Evolutionary conservation across 768 basidiomycete species (phyloP).

Genomic region (Pleurotus tuber-regium): DNA sequence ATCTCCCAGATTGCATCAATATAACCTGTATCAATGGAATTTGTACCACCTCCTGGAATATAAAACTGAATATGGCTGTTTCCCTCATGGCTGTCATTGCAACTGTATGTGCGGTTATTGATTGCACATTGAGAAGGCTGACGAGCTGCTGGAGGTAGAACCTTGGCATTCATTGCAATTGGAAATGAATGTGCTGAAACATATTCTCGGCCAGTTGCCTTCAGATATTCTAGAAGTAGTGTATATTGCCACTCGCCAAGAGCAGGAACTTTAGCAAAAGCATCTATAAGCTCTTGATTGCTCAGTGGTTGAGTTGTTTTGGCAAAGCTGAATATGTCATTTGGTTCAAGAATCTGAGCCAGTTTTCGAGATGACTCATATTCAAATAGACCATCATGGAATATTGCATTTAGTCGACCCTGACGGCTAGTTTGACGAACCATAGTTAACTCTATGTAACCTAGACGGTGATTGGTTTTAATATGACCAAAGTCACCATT

Average conservation of each 20-base stretch:
- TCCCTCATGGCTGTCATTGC: constrained; percentile 16
- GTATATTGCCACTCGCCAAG: constrained; percentile 13
- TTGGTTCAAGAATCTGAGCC: not conserved
- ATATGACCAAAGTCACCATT: constrained; percentile 25
- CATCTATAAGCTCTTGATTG: not conserved
- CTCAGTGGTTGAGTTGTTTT: not conserved
- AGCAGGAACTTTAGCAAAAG: constrained; percentile 11
- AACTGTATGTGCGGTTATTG: constrained; percentile 18
- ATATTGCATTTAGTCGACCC: constrained; percentile 6
- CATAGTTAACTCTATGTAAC: constrained; percentile 13
- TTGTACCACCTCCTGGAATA: constrained; percentile 9
- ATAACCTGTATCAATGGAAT: constrained; percentile 13
- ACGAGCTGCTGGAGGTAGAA: constrained; percentile 17
- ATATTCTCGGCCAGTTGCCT: constrained; percentile 14
- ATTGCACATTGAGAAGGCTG: constrained; percentile 12
- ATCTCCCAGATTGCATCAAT: constrained; percentile 18
- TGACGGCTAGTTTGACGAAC: constrained; percentile 9
- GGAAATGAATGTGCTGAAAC: constrained; percentile 12
- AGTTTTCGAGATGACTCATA: not conserved
- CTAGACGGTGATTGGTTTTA: constrained; percentile 21
- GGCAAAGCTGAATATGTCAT: not conserved
- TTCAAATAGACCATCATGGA: constrained; percentile 2
- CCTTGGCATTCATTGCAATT: constrained; percentile 5
- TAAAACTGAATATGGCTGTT: constrained; percentile 23
- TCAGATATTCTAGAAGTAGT: constrained; percentile 17